Evolutionary conservation across 805 yeast species (phyloP), one percentile per base, ranked within the genome.

Genomic region (Yamadazyma laniorum): DNA sequence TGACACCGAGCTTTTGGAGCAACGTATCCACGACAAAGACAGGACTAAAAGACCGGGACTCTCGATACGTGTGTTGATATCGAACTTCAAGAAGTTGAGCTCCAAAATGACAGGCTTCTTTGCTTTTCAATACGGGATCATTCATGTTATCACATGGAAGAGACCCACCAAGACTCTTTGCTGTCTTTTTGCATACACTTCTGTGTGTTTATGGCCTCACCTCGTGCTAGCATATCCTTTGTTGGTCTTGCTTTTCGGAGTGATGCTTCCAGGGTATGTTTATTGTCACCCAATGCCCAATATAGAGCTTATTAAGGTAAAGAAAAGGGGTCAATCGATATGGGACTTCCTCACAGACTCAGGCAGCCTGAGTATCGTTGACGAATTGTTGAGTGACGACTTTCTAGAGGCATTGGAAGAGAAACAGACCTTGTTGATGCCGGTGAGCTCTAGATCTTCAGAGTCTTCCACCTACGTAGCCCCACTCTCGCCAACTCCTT

Each of bases 111-210:
- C 81, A 19, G 61, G 66, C 0, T 51, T 84, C 7, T 82, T 85
- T 48, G 72, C 65, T 29, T 40, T 80, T 2, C 91, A 85, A 49
- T 82, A 81, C 47, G 77, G 79, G 2, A 29, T 82, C 1, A 66
- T 80, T 5, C 75, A 78, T 34, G 53, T 85, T 1, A 42, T 86
- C 17, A 75, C 85, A 4, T 90, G 97, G 97, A 76, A 79, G 42
- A 67, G 72, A 18, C 90, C 95, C 0, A 67, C 85, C 0, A 73
- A 78, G 44, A 89, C 96, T 0, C 46, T 89, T 4, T 66, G 82
- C 0, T 55, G 67, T 16, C 59, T 87, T 37, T 63, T 82, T 4
- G 44, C 79, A 1, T 80, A 83, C 47, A 81, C 96, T 0, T 69
- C 79, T 43, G 63, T 81, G 1, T 84, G 93, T 50, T 58, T 82